Percentiles rank a stretch among this genome's conserved stretches.
These are phyloP conservation scores for Tuber borchii DNA, from an alignment of 495 filamentous ascomycete genomes.

Conservation along the genomic window DNA sequence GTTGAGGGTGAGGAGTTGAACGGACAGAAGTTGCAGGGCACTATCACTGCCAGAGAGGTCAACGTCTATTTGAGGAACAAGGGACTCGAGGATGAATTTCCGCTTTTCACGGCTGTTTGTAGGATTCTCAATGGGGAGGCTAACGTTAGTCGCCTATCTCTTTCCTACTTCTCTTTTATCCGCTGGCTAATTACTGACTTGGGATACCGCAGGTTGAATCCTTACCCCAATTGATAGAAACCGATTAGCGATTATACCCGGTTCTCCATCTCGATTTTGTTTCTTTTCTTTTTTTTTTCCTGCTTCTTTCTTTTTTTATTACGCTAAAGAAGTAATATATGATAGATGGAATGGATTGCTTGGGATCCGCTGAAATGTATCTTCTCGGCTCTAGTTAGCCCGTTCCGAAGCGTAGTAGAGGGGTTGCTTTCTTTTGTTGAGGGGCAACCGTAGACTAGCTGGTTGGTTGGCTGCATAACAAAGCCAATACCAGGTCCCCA, in stretches of 20 bases:
- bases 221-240: conserved; percentile 53
- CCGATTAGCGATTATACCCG: conserved; percentile 7
- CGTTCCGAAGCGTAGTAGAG: background rate
- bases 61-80: conserved; percentile 75
- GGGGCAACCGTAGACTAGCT: background rate
- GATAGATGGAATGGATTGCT: background rate
- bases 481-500: background rate
- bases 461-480: background rate
- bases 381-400: background rate
- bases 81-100: conserved; percentile 74
- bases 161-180: conserved; percentile 14
- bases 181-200: conserved; percentile 18
- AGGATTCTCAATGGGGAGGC: conserved; percentile 55
- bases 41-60: conserved; percentile 82
- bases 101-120: conserved; percentile 81
- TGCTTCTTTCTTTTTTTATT: background rate
- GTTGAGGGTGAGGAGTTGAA: conserved; percentile 86
- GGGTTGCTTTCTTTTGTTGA: background rate
- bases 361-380: background rate
- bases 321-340: background rate
- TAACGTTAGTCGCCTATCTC: conserved; percentile 27
- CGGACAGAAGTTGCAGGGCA: conserved; percentile 95
- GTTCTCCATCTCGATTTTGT: background rate
- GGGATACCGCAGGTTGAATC: conserved; percentile 50
- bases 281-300: background rate